Conservation (phyloP, 2,329 filamentous ascomycete genomes). For the Neospermospora avenae region DNA sequence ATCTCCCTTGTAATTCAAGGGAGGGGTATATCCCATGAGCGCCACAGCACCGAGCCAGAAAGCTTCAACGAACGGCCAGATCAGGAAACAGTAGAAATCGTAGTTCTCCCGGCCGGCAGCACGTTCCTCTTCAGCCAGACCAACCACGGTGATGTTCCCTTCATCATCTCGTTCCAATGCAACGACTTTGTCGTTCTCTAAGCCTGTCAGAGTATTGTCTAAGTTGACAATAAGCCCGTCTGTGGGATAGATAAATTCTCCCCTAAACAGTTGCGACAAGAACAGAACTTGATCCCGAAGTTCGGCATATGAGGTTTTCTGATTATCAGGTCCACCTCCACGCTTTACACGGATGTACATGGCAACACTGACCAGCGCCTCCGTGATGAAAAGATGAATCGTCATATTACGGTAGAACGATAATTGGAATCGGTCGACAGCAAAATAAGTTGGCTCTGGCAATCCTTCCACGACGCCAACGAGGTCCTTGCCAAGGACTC, state of each 20-base stretch:
- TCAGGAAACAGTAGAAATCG: slow-evolving; percentile 97
- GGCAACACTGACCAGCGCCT: slow-evolving; percentile 83
- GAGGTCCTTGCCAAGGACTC: slow-evolving; percentile 85
- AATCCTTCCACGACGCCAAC: slow-evolving; percentile 77
- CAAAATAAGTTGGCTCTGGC: slow-evolving; percentile 89
- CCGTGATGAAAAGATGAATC: slow-evolving; percentile 94
- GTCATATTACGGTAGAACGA: slow-evolving; percentile 99
- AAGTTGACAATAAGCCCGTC: slow-evolving; percentile 80
- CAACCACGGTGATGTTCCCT: slow-evolving; percentile 61
- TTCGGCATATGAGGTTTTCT: slow-evolving; percentile 72
- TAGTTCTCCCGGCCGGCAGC: slow-evolving; percentile 85
- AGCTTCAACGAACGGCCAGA: slow-evolving; percentile 97
- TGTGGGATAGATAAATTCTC: slow-evolving; percentile 94
- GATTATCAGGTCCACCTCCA: slow-evolving; percentile 78
- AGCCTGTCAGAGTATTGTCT: slow-evolving; percentile 69
- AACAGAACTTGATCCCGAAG: slow-evolving; percentile 80
- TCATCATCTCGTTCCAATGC: slow-evolving; percentile 56
- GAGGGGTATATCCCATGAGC: slow-evolving; percentile 81
- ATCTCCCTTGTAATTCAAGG: slow-evolving; percentile 51
- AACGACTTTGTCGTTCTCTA: slow-evolving; percentile 79
- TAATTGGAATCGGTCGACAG: slow-evolving; percentile 92
- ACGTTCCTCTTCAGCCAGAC: slow-evolving; percentile 73
- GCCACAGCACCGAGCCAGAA: slow-evolving; percentile 89
- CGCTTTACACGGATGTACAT: slow-evolving; percentile 90
- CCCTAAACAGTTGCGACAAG: slow-evolving; percentile 87